Base-by-base conservation (phyloP, 2,329 filamentous ascomycete species). In the Colletotrichum euphorbiae region DNA sequence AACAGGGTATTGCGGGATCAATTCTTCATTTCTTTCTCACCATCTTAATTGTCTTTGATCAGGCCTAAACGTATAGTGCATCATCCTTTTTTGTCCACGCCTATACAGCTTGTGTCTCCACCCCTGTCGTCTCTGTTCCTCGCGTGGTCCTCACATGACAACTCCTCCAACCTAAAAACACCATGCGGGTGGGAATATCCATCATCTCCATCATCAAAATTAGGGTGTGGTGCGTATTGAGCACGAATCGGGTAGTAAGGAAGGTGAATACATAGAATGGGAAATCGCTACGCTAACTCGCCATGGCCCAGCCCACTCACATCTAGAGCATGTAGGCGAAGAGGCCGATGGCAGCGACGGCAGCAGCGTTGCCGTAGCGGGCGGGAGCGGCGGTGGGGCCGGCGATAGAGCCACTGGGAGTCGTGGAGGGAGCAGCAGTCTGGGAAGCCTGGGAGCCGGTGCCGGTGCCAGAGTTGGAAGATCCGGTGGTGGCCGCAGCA, bases 271-370 rank as follows among this genome's bases (percentile, higher is more conserved):
- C 70, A 71, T 28, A 46, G 64, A 68, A 71, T 69, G 61, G 54
- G 70, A 71, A 71, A 55, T 12, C 28, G 33, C 46, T 31, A 28
- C n/a, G 21, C 15, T 19, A 12, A 19, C n/a, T 45, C 13, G 48
- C 55, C 40, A 19, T 24, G 40, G 9, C 15, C 17, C 46, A 33
- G 45, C 28, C 6, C 3, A 17, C 12, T n/a, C 11, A 24, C 19
- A 40, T 61, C 45, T 82, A 87, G 74, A 87, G 75, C 71, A 87
- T 75, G 72, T 84, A 85, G 71, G 85, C 86, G 69, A 88, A 77
- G 50, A 87, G 74, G 62, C 84, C 86, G 50, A 85, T 75, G 67
- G 84, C 86, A 45, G 83, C 80, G 38, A 80, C 83, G 6, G 83
- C 84, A 19, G 68, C 70, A 21, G 76, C 78, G 46, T 80, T 81